These are phyloP conservation scores for Trichocomaceae sp. DNA, from an alignment of 2,329 filamentous ascomycete species.

Conservation along the genomic window DNA sequence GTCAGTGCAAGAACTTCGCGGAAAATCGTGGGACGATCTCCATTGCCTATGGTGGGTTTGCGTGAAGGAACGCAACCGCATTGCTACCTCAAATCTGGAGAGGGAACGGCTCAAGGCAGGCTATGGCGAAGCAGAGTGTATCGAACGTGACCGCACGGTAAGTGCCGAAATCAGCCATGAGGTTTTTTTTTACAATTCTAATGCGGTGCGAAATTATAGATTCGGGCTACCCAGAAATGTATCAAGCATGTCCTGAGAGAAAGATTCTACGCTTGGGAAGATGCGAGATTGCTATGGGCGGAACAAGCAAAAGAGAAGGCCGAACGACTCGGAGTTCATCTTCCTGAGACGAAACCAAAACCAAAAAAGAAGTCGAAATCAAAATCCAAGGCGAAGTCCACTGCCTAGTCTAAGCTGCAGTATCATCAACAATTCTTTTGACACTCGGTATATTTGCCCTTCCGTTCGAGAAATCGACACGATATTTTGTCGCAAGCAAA, in stretches of 20 bases:
- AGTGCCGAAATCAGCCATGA: constrained; percentile 27
- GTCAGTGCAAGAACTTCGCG: constrained; percentile 75
- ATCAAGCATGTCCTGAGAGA: constrained; percentile 85
- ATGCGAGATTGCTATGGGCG: constrained; percentile 27
- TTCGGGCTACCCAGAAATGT: constrained; percentile 67
- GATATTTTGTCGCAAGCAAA: background rate
- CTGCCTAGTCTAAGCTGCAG: background rate
- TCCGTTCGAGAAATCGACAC: background rate
- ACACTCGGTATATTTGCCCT: background rate
- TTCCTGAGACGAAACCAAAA: background rate
- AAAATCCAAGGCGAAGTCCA: background rate
- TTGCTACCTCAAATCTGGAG: constrained; percentile 70
- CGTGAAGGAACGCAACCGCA: constrained; percentile 79
- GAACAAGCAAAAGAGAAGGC: background rate
- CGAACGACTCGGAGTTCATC: background rate
- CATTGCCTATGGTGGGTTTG: constrained; percentile 94
- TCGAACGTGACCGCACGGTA: constrained; percentile 60
- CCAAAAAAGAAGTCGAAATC: background rate
- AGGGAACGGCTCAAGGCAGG: constrained; percentile 60
- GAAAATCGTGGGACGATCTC: constrained; percentile 89
- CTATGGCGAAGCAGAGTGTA: constrained; percentile 65
- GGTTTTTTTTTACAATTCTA: background rate
- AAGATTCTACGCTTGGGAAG: constrained; percentile 73
- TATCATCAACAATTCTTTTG: background rate
- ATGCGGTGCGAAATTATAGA: constrained; percentile 43